Conservation (phyloP, 495 filamentous ascomycete species). For the Xylaria scruposa region DNA sequence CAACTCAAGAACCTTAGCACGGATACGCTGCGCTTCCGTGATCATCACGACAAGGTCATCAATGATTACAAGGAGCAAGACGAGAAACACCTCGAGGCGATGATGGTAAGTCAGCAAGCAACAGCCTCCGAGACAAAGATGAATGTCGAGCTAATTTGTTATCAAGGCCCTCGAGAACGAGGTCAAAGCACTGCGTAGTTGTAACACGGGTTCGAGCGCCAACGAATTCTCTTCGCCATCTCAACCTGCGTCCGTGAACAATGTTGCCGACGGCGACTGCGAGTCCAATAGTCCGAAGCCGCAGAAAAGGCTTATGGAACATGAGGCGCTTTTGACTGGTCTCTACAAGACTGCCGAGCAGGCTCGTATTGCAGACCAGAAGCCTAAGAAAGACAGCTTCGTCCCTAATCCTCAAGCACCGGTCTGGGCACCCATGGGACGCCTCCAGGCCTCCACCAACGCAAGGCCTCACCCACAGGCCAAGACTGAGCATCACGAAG, state of each 20-base stretch:
- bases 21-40: conserved; percentile 16
- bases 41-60: conserved; percentile 24
- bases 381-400: conserved; percentile 7
- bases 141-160: background rate
- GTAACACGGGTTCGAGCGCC: background rate
- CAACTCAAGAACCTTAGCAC: conserved; percentile 12
- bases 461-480: background rate
- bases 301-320: background rate
- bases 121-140: background rate
- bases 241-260: conserved; percentile 22
- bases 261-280: conserved; percentile 17
- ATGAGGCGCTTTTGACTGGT: background rate
- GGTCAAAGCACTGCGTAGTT: conserved; percentile 25
- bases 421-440: conserved; percentile 18
- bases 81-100: conserved; percentile 23
- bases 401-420: conserved; percentile 26
- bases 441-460: background rate
- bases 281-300: conserved; percentile 13
- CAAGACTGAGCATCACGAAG: background rate
- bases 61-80: conserved; percentile 27
- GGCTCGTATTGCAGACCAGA: background rate
- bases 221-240: conserved; percentile 1
- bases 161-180: conserved; percentile 22
- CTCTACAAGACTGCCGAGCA: background rate
- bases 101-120: conserved; percentile 21